These are phyloP conservation scores for Closterium sp. DNA, from an alignment of 139 green algal genomes.

Conservation along the genomic window DNA sequence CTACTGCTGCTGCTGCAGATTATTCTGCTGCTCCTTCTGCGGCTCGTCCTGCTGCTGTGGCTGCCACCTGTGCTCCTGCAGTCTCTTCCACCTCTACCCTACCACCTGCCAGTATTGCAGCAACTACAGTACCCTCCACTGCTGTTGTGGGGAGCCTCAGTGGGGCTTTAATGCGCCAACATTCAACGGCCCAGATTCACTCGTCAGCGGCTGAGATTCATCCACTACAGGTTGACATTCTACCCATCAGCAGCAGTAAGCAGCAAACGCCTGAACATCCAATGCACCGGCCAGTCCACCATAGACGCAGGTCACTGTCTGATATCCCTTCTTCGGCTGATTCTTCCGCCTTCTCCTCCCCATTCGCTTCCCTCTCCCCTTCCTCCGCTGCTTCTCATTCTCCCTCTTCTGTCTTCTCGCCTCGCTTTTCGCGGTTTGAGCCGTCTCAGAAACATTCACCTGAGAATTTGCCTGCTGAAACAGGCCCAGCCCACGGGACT, in stretches of 20 bases:
- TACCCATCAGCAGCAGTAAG: background rate
- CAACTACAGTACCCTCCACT: no score
- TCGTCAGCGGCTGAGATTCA: no score
- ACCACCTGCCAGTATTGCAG: no score
- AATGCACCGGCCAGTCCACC: background rate
- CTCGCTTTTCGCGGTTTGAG: background rate
- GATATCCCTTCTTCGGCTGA: background rate
- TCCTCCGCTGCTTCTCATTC: slow-evolving; percentile 17
- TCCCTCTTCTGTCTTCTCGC: background rate
- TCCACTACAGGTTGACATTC: background rate
- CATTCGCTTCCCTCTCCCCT: background rate
- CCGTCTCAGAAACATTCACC: no score
- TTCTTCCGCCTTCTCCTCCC: slow-evolving; percentile 5
- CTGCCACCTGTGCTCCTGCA: background rate
- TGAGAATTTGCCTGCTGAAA: background rate
- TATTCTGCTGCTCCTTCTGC: no score
- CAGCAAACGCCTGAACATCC: background rate
- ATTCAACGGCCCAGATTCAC: no score
- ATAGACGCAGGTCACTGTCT: background rate
- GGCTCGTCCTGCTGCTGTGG: background rate
- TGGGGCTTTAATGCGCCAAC: background rate
- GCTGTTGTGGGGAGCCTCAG: background rate
- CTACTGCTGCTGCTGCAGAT: no score
- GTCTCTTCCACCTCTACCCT: background rate
- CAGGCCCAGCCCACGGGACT: background rate